Conservation (phyloP, 352 stramenopile genomes). For the Pythium phragmitis region DNA sequence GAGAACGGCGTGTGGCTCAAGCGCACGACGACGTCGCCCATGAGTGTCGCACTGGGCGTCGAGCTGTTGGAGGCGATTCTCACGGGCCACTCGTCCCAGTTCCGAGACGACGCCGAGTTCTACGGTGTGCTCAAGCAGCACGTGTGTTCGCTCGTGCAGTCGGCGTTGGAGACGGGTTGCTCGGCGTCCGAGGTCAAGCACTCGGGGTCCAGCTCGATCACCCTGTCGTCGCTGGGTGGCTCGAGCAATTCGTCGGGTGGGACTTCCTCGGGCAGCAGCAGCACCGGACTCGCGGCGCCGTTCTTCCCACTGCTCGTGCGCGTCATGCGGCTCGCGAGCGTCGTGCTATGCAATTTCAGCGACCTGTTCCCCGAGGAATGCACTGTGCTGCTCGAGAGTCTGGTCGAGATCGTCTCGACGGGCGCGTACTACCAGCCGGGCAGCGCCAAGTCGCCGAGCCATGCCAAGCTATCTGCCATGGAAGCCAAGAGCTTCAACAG, state of each 20-base stretch:
- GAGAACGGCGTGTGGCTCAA: conserved; percentile 87
- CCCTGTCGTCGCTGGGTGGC: conserved; percentile 22
- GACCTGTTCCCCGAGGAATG: conserved; percentile 64
- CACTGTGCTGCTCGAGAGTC: conserved; percentile 50
- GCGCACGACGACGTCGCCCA: conserved; percentile 64
- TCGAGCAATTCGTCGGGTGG: conserved; percentile 27
- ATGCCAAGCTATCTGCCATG: conserved; percentile 51
- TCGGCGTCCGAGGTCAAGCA: conserved; percentile 35
- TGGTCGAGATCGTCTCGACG: conserved; percentile 82
- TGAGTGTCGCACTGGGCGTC: conserved; percentile 74
- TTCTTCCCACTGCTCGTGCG: conserved; percentile 85
- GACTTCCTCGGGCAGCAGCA: conserved; percentile 38
- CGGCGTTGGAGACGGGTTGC: conserved; percentile 66
- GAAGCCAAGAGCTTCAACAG: conserved; percentile 68
- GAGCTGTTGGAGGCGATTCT: conserved; percentile 82
- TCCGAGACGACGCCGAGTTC: conserved; percentile 74
- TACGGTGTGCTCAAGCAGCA: conserved; percentile 81
- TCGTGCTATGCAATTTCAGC: conserved; percentile 76
- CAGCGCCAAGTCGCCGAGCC: conserved; percentile 49
- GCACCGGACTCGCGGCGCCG: conserved; percentile 19
- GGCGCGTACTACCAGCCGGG: conserved; percentile 60
- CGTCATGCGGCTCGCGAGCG: conserved; percentile 78
- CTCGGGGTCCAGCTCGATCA: conserved; percentile 20
- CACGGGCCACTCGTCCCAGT: conserved; percentile 54
- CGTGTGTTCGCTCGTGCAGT: conserved; percentile 68